phyloP scores from a whole-genome alignment of 768 basidiomycete genomes.

The Tylopilus sp. region DNA sequence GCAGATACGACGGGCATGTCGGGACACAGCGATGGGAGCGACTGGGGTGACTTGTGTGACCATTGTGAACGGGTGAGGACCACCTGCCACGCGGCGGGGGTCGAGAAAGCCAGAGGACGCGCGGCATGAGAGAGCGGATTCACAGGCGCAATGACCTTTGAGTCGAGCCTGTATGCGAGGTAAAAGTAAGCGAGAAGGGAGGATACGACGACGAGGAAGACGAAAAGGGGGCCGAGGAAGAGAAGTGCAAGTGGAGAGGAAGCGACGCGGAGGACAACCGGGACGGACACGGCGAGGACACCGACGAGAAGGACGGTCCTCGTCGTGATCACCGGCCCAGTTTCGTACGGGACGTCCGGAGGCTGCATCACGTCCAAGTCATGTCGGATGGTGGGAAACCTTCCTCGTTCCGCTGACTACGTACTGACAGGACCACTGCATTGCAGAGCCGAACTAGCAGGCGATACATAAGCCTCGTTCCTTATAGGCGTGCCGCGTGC shows the following conservation, averaged over 20 bases:
- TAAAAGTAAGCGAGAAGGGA: constrained; percentile 55
- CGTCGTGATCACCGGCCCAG: constrained; percentile 42
- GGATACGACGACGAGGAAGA: constrained; percentile 44
- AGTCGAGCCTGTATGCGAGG: constrained; percentile 58
- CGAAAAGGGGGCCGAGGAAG: constrained; percentile 58
- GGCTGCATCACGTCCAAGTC: constrained; percentile 16
- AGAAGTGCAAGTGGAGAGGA: constrained; percentile 66
- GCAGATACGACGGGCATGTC: constrained; percentile 62
- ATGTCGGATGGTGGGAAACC: constrained; percentile 1
- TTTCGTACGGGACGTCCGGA: constrained; percentile 16
- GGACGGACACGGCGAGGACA: constrained; percentile 54
- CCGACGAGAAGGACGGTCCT: constrained; percentile 56
- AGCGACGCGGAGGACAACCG: constrained; percentile 49
- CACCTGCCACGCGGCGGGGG: constrained; percentile 93
- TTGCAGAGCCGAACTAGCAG: background rate
- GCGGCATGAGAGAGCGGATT: constrained; percentile 54
- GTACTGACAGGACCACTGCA: too few species aligned
- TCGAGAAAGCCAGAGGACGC: constrained; percentile 80
- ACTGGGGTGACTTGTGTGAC: constrained; percentile 70
- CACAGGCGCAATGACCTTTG: constrained; percentile 29
- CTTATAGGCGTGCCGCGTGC: background rate
- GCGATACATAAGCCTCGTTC: constrained; percentile 3
- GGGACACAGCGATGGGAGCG: constrained; percentile 64
- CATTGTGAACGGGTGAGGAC: constrained; percentile 87
- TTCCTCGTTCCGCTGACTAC: background rate